Evolutionary conservation across 371 early-diverging fungal species (phyloP).

Genomic region (Thermomucor indicae-seudaticae): DNA sequence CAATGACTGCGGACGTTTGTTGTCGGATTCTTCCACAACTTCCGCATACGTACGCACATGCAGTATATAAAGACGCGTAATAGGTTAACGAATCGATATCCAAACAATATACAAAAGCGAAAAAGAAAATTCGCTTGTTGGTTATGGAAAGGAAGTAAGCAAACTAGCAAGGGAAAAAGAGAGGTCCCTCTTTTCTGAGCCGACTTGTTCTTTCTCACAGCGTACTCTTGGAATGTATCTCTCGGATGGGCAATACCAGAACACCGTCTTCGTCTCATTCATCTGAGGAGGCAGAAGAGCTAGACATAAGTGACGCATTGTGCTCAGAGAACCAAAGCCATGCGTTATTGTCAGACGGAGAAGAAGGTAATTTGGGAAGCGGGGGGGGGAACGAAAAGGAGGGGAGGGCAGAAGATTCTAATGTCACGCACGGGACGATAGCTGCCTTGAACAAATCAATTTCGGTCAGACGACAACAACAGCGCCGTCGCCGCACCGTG

Average conservation of each 20-base stretch:
- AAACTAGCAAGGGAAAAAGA: too few species aligned
- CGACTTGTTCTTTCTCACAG: conserved; percentile 10
- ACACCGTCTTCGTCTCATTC: conserved; percentile 27
- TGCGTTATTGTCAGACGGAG: too few species aligned
- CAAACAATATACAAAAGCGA: conserved; percentile 31
- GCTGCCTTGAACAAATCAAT: too few species aligned
- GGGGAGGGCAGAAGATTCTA: too few species aligned
- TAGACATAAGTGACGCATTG: conserved; percentile 26
- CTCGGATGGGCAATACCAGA: conserved; percentile 19
- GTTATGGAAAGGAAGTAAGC: conserved; percentile 52
- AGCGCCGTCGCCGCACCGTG: too few species aligned
- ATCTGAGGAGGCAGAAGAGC: conserved; percentile 19
- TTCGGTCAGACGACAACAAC: too few species aligned
- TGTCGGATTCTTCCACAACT: too few species aligned
- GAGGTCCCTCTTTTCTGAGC: neutral
- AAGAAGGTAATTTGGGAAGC: too few species aligned
- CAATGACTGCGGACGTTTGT: neutral
- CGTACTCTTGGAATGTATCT: conserved; percentile 42
- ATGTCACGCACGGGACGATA: too few species aligned
- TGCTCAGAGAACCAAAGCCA: too few species aligned
- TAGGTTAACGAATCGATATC: conserved; percentile 50
- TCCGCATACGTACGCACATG: neutral
- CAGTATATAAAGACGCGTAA: neutral
- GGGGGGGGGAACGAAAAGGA: too few species aligned
- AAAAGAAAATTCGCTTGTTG: conserved; percentile 38